phyloP scores from a whole-genome alignment of 257 asterid genomes.

The Echites panduratus region DNA sequence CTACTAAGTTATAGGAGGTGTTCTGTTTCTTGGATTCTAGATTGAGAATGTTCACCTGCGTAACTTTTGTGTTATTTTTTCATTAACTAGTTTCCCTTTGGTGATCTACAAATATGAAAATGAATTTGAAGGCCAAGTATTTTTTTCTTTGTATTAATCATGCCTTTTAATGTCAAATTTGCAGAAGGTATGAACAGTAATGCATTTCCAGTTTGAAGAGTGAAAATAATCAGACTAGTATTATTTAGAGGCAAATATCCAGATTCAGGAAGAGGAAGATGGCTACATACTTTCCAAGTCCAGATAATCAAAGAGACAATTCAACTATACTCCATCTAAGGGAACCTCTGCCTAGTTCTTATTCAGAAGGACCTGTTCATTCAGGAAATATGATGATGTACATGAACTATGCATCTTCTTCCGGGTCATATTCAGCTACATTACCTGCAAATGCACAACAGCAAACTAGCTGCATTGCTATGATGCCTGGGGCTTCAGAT shows the following conservation, averaged over 20 bases:
- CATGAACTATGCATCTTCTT: conserved; percentile 55
- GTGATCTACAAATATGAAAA: neutral
- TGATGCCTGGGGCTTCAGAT: conserved; percentile 33
- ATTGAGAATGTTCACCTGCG: neutral
- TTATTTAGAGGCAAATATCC: conserved; percentile 11
- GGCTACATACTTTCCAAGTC: conserved; percentile 55
- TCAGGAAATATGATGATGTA: conserved; percentile 44
- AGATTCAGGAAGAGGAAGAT: conserved; percentile 19
- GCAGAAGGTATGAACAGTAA: conserved; percentile 7
- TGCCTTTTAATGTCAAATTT: neutral
- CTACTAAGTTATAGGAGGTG: neutral
- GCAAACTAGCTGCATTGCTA: conserved; percentile 28
- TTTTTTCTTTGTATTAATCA: neutral
- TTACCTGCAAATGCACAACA: conserved; percentile 33
- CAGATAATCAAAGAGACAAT: conserved; percentile 48
- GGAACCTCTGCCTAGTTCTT: conserved; percentile 45
- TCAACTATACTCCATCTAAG: conserved; percentile 48
- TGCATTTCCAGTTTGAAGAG: conserved; percentile 15
- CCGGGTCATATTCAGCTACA: conserved; percentile 40
- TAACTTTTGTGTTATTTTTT: too few relatives aligned
- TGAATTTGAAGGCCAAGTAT: neutral
- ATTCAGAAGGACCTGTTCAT: conserved; percentile 42
- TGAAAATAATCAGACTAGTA: conserved; percentile 6
- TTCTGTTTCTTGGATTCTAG: neutral
- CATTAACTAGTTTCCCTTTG: neutral